A percentile compares a stretch with the other conserved stretches of the same genome.
Conservation (phyloP, 192 early-diverging fungal genomes). For the Coemansia aciculifera region DNA sequence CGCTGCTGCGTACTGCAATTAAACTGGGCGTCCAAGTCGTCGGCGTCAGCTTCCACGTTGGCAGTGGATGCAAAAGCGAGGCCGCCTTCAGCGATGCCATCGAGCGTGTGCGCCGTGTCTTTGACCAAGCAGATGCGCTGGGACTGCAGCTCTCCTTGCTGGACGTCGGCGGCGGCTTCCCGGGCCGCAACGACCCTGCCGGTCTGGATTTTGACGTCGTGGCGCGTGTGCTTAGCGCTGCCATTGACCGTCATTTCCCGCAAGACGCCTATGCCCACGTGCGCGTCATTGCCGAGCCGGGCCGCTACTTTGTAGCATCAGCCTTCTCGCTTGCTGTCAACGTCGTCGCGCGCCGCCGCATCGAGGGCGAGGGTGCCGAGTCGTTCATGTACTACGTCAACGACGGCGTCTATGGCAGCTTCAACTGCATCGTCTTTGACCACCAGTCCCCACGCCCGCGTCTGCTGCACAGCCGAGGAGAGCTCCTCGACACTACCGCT, state of each 20-base stretch:
- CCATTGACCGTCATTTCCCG: constrained; percentile 81
- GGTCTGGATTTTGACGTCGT: constrained; percentile 86
- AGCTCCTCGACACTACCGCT: constrained; percentile 31
- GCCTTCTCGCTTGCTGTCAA: constrained; percentile 94
- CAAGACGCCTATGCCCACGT: constrained; percentile 55
- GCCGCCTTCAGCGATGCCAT: constrained; percentile 90
- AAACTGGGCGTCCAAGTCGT: constrained; percentile 83
- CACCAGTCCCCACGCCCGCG: constrained; percentile 76
- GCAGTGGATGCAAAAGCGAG: constrained; percentile 90
- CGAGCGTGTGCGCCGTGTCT: constrained; percentile 75
- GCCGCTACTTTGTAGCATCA: constrained; percentile 91
- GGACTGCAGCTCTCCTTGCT: constrained; percentile 77
- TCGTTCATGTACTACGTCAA: constrained; percentile 91
- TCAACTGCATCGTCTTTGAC: constrained; percentile 99
- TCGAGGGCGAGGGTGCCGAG: constrained; percentile 54
- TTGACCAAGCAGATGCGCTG: constrained; percentile 77
- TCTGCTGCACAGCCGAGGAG: constrained; percentile 60
- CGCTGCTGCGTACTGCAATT: constrained; percentile 73
- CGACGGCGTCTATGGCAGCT: constrained; percentile 96
- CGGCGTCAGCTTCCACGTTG: constrained; percentile 96
- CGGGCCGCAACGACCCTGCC: constrained; percentile 69
- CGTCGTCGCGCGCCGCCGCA: constrained; percentile 86
- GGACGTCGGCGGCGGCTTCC: constrained; percentile 96
- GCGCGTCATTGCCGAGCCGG: constrained; percentile 97
- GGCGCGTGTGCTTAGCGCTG: constrained; percentile 71